A percentile compares a stretch with the other conserved stretches of the same genome.
These are phyloP conservation scores for Tuber melanosporum DNA, from an alignment of 495 filamentous ascomycete genomes.

Conservation along the genomic window DNA sequence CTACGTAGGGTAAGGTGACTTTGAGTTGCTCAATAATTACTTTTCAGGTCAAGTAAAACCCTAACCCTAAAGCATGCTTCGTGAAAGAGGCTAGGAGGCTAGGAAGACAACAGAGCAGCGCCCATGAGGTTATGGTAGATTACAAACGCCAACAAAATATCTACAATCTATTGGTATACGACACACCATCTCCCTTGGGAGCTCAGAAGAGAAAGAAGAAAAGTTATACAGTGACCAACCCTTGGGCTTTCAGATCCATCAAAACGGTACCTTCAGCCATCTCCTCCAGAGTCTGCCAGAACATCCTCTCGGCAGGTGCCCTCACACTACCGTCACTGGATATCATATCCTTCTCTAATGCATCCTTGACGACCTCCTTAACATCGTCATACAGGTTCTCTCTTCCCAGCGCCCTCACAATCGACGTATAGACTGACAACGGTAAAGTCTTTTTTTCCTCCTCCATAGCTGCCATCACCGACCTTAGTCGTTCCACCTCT, in stretches of 20 bases:
- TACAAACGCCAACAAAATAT: neutral
- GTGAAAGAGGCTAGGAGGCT: neutral
- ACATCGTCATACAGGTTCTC: constrained; percentile 18
- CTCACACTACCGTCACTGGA: neutral
- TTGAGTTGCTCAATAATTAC: neutral
- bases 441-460: constrained; percentile 7
- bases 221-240: neutral
- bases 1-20: neutral
- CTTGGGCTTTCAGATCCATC: neutral
- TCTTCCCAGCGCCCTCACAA: constrained; percentile 20
- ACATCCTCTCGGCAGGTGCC: neutral
- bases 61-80: neutral
- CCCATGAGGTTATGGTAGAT: neutral
- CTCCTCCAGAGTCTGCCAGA: neutral
- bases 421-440: constrained; percentile 25
- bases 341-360: constrained; percentile 14
- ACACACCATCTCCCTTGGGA: neutral
- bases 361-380: constrained; percentile 24
- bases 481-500: constrained; percentile 44
- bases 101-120: neutral
- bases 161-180: neutral
- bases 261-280: constrained; percentile 2
- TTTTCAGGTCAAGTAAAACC: neutral
- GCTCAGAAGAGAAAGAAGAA: neutral
- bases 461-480: constrained; percentile 14